Evolutionary conservation across 2,329 filamentous ascomycete genomes (phyloP).

Genomic region (Penicillium griseofulvum): DNA sequence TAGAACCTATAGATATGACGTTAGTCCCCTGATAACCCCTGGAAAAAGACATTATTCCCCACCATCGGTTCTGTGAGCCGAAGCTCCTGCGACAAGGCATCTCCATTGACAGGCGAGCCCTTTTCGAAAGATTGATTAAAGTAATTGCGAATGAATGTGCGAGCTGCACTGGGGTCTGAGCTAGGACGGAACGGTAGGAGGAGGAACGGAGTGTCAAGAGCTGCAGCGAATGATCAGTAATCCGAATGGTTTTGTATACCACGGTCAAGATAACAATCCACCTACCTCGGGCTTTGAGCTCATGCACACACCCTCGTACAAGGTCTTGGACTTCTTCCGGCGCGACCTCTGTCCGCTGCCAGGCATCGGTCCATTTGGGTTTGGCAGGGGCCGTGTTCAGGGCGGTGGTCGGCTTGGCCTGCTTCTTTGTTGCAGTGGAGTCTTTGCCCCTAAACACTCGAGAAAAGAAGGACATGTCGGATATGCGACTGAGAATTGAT

Average conservation of each 20-base stretch:
- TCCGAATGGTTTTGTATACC: slow-evolving; percentile 21
- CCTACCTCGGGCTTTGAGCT: slow-evolving; percentile 92
- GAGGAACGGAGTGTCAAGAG: slow-evolving; percentile 85
- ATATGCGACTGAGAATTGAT: slow-evolving; percentile 18
- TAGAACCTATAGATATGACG: slow-evolving; percentile 64
- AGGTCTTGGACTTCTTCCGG: slow-evolving; percentile 90
- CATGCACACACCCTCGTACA: slow-evolving; percentile 76
- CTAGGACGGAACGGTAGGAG: slow-evolving; percentile 91
- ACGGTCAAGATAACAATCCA: slow-evolving; percentile 25
- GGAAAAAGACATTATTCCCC: slow-evolving; percentile 31
- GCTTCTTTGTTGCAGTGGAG: slow-evolving; percentile 60
- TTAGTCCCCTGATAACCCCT: background rate
- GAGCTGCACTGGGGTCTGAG: slow-evolving; percentile 85
- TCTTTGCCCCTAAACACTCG: slow-evolving; percentile 73
- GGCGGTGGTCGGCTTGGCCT: slow-evolving; percentile 51
- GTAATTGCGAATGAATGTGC: slow-evolving; percentile 88
- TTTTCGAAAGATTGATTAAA: slow-evolving; percentile 69
- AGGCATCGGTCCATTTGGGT: slow-evolving; percentile 84
- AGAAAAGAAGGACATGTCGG: slow-evolving; percentile 56
- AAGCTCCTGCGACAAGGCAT: slow-evolving; percentile 76
- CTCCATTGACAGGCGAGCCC: slow-evolving; percentile 60
- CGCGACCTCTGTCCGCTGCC: slow-evolving; percentile 75
- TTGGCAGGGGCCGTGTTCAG: slow-evolving; percentile 60
- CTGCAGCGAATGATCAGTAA: slow-evolving; percentile 50
- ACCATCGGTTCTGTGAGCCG: slow-evolving; percentile 94